A percentile compares a stretch with the other conserved stretches of the same genome.
Evolutionary conservation across 495 filamentous ascomycete species (phyloP).

Genomic region (Tuber indicum): DNA sequence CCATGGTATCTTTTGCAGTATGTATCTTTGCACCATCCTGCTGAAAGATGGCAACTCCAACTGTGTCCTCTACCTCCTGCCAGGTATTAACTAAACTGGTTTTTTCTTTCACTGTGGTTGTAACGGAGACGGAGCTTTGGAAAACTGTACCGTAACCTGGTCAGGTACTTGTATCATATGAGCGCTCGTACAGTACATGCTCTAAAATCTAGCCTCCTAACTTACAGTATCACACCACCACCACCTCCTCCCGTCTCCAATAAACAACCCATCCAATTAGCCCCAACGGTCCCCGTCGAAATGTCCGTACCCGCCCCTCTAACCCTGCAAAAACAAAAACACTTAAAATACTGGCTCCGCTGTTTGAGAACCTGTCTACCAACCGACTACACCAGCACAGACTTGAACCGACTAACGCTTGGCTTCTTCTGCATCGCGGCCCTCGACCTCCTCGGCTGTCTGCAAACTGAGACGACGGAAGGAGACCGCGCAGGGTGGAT

Average conservation of each 20-base stretch:
- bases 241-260: not conserved
- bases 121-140: too few relatives aligned
- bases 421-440: constrained; percentile 81
- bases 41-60: too few relatives aligned
- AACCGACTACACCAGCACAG: constrained; percentile 70
- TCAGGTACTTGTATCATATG: too few relatives aligned
- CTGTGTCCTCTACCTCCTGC: too few relatives aligned
- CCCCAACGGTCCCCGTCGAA: constrained; percentile 16
- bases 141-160: too few relatives aligned
- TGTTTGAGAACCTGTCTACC: constrained; percentile 79
- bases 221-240: not conserved
- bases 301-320: constrained; percentile 43
- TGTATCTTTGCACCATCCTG: too few relatives aligned
- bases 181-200: constrained; percentile 7
- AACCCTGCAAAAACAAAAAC: constrained; percentile 60
- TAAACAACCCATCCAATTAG: not conserved
- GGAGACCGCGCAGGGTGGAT: constrained; percentile 57
- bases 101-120: too few relatives aligned
- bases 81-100: too few relatives aligned
- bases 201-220: constrained; percentile 13
- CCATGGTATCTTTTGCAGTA: too few relatives aligned
- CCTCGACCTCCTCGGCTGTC: constrained; percentile 66
- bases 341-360: constrained; percentile 88
- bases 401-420: constrained; percentile 81
- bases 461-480: constrained; percentile 52